Percentiles rank a stretch among this genome's conserved stretches.
Conservation (phyloP, 148 eudicot species). For the Rhododendron mucronatum region DNA sequence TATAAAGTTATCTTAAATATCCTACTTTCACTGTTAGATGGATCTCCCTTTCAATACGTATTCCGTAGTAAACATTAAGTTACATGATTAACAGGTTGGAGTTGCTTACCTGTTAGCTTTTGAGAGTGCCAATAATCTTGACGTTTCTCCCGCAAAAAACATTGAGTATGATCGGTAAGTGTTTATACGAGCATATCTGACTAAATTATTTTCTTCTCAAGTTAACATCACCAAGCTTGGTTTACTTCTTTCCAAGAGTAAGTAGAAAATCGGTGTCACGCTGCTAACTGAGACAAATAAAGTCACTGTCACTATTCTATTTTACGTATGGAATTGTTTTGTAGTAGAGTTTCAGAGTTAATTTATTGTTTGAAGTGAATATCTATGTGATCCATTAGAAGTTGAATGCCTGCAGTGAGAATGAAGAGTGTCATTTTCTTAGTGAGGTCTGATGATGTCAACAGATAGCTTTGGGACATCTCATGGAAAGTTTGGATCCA, state of each 20-base stretch:
- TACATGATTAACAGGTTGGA: constrained; percentile 63
- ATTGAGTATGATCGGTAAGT: constrained; percentile 90
- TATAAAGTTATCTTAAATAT: background rate
- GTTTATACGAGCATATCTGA: background rate
- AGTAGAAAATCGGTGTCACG: background rate
- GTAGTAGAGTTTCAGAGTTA: background rate
- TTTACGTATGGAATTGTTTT: background rate
- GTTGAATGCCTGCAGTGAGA: background rate
- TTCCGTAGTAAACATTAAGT: background rate
- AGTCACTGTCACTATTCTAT: background rate
- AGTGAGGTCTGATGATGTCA: background rate
- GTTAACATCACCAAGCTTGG: background rate
- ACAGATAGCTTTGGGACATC: background rate
- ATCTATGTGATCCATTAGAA: background rate
- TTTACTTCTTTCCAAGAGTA: background rate
- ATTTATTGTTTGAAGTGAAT: background rate
- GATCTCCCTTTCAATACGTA: background rate
- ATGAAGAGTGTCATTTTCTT: background rate
- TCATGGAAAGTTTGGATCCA: background rate
- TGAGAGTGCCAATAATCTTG: constrained; percentile 75
- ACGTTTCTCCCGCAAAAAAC: constrained; percentile 67
- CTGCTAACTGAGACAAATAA: background rate
- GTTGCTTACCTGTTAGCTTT: constrained; percentile 93
- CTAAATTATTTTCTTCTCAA: background rate
- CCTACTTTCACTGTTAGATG: background rate